A percentile compares a stretch with the other conserved stretches of the same genome.
Evolutionary conservation across 1,139 yeast genomes (phyloP).

Genomic region (Ogataea hybrid): DNA sequence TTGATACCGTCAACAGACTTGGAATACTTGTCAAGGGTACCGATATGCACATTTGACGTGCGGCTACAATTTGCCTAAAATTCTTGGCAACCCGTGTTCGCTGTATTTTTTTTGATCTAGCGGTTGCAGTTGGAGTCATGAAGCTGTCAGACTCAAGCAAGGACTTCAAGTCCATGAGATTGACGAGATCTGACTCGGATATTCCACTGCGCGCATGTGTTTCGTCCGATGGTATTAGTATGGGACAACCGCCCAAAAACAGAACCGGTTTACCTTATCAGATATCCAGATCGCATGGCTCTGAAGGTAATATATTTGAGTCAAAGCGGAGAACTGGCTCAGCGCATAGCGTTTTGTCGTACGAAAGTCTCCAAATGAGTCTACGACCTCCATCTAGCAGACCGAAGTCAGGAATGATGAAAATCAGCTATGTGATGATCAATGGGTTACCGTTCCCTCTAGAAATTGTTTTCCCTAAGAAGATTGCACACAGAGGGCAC

Average conservation of each 20-base stretch:
- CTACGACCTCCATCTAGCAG: conserved; percentile 6
- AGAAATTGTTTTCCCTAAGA: conserved; percentile 27
- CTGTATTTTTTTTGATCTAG: too few relatives aligned
- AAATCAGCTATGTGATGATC: conserved; percentile 22
- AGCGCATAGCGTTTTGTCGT: conserved; percentile 2
- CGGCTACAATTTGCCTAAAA: neutral
- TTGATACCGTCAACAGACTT: conserved; percentile 21
- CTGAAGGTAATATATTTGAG: conserved; percentile 1
- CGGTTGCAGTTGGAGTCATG: neutral
- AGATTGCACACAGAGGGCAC: conserved; percentile 18
- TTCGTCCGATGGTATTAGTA: neutral
- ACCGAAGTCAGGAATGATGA: conserved; percentile 10
- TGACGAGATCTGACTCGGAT: neutral
- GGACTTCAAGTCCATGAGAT: neutral
- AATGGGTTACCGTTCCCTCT: conserved; percentile 29
- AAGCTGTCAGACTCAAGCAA: neutral
- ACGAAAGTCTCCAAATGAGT: conserved; percentile 6
- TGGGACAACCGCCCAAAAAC: conserved; percentile 4
- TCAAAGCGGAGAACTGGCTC: conserved; percentile 4
- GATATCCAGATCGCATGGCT: neutral
- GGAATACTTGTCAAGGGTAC: conserved; percentile 12
- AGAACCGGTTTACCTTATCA: neutral
- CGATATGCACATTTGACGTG: neutral
- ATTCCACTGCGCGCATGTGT: neutral
- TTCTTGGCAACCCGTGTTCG: too few relatives aligned